Evolutionary conservation across 352 stramenopile species (phyloP).

Genomic region (Phytophthora sp.): DNA sequence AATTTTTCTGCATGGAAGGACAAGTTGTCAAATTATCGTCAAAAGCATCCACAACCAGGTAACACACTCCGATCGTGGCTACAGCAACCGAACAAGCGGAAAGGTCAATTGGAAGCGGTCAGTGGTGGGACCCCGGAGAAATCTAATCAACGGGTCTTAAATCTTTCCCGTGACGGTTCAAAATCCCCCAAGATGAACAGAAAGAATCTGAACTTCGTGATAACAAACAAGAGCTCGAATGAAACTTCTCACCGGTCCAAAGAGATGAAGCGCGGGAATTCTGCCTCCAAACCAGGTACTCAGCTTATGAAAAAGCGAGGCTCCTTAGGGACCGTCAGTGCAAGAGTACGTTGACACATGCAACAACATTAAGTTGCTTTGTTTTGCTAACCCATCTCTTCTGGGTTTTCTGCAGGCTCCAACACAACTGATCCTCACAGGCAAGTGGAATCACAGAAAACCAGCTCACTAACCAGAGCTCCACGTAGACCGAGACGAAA

Average conservation of each 20-base stretch:
- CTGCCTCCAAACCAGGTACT: slow-evolving; percentile 1
- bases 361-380: too few species aligned
- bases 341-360: slow-evolving; percentile 19
- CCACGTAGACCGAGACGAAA: slow-evolving; percentile 5
- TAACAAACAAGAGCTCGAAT: slow-evolving; percentile 6
- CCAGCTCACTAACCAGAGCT: neutral
- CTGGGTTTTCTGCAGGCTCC: slow-evolving; percentile 3
- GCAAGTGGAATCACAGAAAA: slow-evolving; percentile 13
- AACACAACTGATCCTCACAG: slow-evolving; percentile 3
- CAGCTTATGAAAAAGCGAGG: slow-evolving; percentile 12
- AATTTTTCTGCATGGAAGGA: too few species aligned
- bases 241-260: slow-evolving; percentile 9
- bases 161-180: slow-evolving; percentile 2
- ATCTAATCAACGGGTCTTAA: slow-evolving; percentile 17
- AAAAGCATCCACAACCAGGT: slow-evolving; percentile 6
- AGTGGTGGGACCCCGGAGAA: slow-evolving; percentile 7
- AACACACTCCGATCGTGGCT: slow-evolving; percentile 20
- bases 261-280: slow-evolving; percentile 2
- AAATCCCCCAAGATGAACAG: slow-evolving; percentile 19
- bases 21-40: slow-evolving; percentile 20
- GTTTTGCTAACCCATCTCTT: too few species aligned
- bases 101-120: slow-evolving; percentile 13
- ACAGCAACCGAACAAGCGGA: slow-evolving; percentile 1
- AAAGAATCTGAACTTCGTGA: slow-evolving; percentile 24
- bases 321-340: slow-evolving; percentile 29